Base-by-base conservation (phyloP, 345 rosid genomes). In the Salix purpurea region DNA sequence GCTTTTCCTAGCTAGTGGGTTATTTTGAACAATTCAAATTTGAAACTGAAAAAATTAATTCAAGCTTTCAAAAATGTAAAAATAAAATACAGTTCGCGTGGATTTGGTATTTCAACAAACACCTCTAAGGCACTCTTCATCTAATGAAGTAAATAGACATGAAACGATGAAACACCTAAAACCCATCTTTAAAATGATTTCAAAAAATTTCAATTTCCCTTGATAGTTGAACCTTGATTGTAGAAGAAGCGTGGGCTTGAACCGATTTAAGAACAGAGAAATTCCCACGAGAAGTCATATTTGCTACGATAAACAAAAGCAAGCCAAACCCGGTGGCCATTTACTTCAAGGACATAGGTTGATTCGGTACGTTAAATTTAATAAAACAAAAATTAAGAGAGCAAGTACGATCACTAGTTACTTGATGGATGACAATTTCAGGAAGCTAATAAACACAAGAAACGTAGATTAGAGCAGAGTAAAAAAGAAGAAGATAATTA, bases 81-180 rank as follows among this genome's bases (percentile, higher is more conserved):
- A 5, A 24, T 24, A 26, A 19, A 39, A 30, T 26, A 74, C 14
- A 19, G 54, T 73, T 54, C 74, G 67, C 3, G 9, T 3, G 10
- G 13, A 58, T 4, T 42, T 65, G 67, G 81, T 15, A 15, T 77
- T 81, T 73, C 67, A 21, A 77, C 87, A 80, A 84, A 78, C 87
- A 84, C 21, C 79, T 82, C 18, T 36, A 58, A 67, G 72, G 58
- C 71, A 42, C 10, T 48, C 5, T 32, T 8, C 7, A 19, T 23
- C 6, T 1, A 14, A 48, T 30, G 11, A 18, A 52, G 54, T 39
- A 44, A 39, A 65, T 6, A 62, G 2, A 70, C 36, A 32, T 14
- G 46, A 16, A 62, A 50, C 7, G 54, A 26, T 16, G 11, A 32
- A 19, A 44, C 8, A 19, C 26, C n/a, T n/a, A 24, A 58, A 42